Base-by-base conservation (phyloP, 2,329 filamentous ascomycete genomes). In the Exophiala oligosperma region DNA sequence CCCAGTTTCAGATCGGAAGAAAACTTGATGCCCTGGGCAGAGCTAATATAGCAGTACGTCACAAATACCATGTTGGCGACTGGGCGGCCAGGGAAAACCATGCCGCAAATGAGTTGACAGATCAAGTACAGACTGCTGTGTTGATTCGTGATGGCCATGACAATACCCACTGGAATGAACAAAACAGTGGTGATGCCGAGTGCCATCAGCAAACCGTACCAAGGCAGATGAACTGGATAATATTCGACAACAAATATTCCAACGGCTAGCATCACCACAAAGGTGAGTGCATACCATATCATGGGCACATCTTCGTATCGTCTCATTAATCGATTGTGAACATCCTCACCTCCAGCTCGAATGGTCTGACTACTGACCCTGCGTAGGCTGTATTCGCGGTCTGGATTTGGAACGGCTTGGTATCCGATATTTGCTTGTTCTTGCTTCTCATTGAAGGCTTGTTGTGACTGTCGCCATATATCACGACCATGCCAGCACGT, bases 61-160 rank as follows among this genome's bases (percentile, higher is more conserved):
- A 93, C 90, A 68, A 95, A 96, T 37, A 95, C 90, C 91, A 95
- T 95, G 73, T 95, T 94, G 51, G 91, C 91, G 9, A 95, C 90
- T 1, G 91, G 91, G 1, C 89, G 87, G 28, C 91, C 91, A 0
- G 91, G 91, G 70, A 95, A 95, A 14, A 91, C 80, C 51, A 84
- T 86, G 54, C 91, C 91, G 63, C 90, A 93, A 63, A 94, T 87
- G 57, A 95, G 82, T 73, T 94, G 91, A 71, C 90, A 93, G 67
- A 94, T 90, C 37, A 94, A 81, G 71, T 93, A 94, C 64, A 93
- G 90, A 72, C 87, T 91, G 73, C 86, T 91, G 72, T 94, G 90
- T 70, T 93, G 90, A 71, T 94, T 95, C 8, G 91, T 95, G 65
- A 95, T 91, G 14, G 91, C 91, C 89, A 94, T 95, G 68, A 96